phyloP scores from a whole-genome alignment of 352 stramenopile genomes.

The Globisporangium parvum region DNA sequence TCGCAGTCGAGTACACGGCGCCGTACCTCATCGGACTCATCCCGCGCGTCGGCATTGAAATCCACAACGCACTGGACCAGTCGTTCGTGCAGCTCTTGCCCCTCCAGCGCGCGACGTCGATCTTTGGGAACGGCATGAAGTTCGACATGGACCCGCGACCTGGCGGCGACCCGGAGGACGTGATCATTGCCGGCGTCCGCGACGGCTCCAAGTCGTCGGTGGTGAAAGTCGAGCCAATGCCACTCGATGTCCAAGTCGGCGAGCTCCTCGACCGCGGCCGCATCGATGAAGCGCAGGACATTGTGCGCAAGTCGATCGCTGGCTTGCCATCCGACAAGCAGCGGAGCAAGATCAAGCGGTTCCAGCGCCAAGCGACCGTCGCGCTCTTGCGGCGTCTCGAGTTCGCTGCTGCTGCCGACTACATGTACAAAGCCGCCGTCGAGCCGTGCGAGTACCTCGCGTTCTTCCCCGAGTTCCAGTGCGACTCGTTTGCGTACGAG shows the following conservation, averaged over 20 bases:
- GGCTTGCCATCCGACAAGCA: slow-evolving; percentile 75
- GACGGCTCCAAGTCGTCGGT: slow-evolving; percentile 71
- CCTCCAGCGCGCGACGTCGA: slow-evolving; percentile 51
- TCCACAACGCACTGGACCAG: slow-evolving; percentile 68
- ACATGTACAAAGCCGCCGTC: slow-evolving; percentile 82
- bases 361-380: slow-evolving; percentile 80
- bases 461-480: slow-evolving; percentile 83
- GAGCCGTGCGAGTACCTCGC: slow-evolving; percentile 83
- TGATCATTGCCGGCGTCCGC: slow-evolving; percentile 68
- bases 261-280: slow-evolving; percentile 80
- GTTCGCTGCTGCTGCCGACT: slow-evolving; percentile 70
- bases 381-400: slow-evolving; percentile 72
- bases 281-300: slow-evolving; percentile 80
- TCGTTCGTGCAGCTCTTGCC: slow-evolving; percentile 72
- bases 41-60: slow-evolving; percentile 73
- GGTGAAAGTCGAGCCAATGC: slow-evolving; percentile 84
- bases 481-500: slow-evolving; percentile 79
- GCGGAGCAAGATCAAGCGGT: slow-evolving; percentile 84
- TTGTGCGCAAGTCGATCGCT: slow-evolving; percentile 78
- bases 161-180: slow-evolving; percentile 67
- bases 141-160: slow-evolving; percentile 84
- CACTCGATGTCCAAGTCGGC: slow-evolving; percentile 76
- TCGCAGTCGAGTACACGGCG: slow-evolving; percentile 69
- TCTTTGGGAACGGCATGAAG: slow-evolving; percentile 90
- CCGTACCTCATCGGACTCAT: slow-evolving; percentile 76